A percentile compares a stretch with the other conserved stretches of the same genome.
These are phyloP conservation scores for Paracoccidioides brasiliensis DNA, from an alignment of 2,329 filamentous ascomycete genomes.

Conservation along the genomic window DNA sequence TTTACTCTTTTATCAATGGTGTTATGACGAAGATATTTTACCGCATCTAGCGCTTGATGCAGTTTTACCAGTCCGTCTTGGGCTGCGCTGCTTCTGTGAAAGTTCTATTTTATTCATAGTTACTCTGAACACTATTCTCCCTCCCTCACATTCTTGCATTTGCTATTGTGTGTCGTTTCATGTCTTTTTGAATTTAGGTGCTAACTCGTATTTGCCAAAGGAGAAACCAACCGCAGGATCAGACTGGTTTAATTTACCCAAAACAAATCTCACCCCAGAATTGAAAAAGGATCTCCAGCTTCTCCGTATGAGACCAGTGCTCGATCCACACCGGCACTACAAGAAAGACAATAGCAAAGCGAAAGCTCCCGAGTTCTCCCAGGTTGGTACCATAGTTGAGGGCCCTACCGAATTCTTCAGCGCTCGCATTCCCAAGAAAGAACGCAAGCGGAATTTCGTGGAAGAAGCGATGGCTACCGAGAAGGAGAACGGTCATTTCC, in stretches of 20 bases:
- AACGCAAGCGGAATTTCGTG: conserved; percentile 73
- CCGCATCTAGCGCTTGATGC: conserved; percentile 54
- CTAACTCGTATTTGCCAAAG: conserved; percentile 16
- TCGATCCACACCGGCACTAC: conserved; percentile 83
- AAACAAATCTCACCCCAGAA: conserved; percentile 69
- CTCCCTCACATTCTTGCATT: conserved; percentile 13
- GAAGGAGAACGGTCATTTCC: conserved; percentile 57
- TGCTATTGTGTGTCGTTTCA: background rate
- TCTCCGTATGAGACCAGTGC: conserved; percentile 72
- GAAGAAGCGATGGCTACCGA: conserved; percentile 68
- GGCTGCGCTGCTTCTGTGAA: conserved; percentile 60
- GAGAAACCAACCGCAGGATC: conserved; percentile 59
- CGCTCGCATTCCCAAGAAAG: conserved; percentile 68
- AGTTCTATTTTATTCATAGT: conserved; percentile 52
- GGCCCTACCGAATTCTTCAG: conserved; percentile 81
- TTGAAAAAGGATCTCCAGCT: conserved; percentile 83
- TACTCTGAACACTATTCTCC: conserved; percentile 48
- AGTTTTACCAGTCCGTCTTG: conserved; percentile 64
- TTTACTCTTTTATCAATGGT: conserved; percentile 12
- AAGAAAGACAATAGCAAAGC: conserved; percentile 69
- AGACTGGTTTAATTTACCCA: conserved; percentile 78
- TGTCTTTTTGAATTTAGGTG: background rate
- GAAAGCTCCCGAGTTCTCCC: conserved; percentile 66
- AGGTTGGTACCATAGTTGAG: conserved; percentile 77
- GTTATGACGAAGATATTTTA: conserved; percentile 67